Base-by-base conservation (phyloP, 768 basidiomycete genomes). In the Tricholoma flavovirens region DNA sequence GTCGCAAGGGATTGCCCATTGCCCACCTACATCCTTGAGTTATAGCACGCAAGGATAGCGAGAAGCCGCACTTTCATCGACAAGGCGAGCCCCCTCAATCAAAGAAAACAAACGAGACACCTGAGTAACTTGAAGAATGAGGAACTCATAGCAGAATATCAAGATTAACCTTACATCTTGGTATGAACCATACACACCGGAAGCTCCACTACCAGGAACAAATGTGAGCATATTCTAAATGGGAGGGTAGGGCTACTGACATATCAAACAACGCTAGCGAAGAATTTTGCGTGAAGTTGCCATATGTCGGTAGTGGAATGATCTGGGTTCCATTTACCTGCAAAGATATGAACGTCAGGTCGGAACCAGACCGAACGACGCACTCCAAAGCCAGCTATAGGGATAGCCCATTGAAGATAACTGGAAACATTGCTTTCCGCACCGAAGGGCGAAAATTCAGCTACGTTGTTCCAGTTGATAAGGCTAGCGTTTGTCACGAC, bases 341-440 rank as follows among this genome's bases (percentile, higher is more conserved):
- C 15, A 42, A 7, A 8, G 38, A 0, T 40, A 21, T 19, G 29
- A n/a, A 51, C 10, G 14, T 56, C 24, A 36, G n/a, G 5, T 4
- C 5, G 29, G 3, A 24, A 19, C 24, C 32, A 46, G 3, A 30
- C 46, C 38, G 35, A 24, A 52, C 30, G 0, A 59, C 78, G 36
- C 60, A 89, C 88, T 42, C 77, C 71, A 46, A 90, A 75, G 21
- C 70, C 70, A 1, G 77, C 69, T 40, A 91, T 64, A 2, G 80
- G 81, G 57, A 90, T 82, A 0, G 81, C 80, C 90, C 90, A 92
- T 57, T 86, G 83, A 45, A 92, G 71, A 60, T 91, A 91, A 59
- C 84, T 86, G 3, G 89, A 84, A 12, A 75, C 66, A 58, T 82
- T 85, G 58, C 71, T 79, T 60, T 81, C 79, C 4, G 73, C 67